Conservation (phyloP, 257 asterid genomes). For the Solanum virginianum region DNA sequence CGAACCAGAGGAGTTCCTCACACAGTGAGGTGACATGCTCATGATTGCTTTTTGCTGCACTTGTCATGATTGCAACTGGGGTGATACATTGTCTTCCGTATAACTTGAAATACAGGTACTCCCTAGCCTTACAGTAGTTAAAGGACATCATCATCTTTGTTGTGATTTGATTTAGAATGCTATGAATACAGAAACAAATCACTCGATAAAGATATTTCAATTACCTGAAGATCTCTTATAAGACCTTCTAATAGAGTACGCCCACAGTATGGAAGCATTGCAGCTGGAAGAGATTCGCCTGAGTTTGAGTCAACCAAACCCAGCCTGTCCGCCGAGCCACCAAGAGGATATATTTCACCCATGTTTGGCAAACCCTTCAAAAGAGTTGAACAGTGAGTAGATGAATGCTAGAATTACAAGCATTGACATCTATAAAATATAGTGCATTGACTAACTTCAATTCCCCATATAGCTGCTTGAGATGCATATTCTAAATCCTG, state of each 20-base stretch:
- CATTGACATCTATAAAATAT: neutral
- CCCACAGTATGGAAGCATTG: slow-evolving; percentile 98
- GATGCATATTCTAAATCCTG: slow-evolving; percentile 72
- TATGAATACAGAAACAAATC: neutral
- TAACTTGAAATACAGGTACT: slow-evolving; percentile 89
- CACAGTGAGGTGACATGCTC: slow-evolving; percentile 58
- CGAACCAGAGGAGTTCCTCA: slow-evolving; percentile 77
- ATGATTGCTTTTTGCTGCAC: slow-evolving; percentile 87
- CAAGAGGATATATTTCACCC: slow-evolving; percentile 98
- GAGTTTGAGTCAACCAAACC: slow-evolving; percentile 80
- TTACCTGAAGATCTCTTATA: slow-evolving; percentile 97
- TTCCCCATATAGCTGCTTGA: slow-evolving; percentile 93
- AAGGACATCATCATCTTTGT: slow-evolving; percentile 16
- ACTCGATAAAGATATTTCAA: neutral
- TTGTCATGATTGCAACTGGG: slow-evolving; percentile 98
- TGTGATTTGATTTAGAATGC: neutral
- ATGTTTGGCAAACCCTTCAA: slow-evolving; percentile 95
- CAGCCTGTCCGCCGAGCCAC: slow-evolving; percentile 98
- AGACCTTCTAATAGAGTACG: slow-evolving; percentile 92
- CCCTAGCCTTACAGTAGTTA: slow-evolving; percentile 70
- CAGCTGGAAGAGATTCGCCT: slow-evolving; percentile 98
- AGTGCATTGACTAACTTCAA: slow-evolving; percentile 57
- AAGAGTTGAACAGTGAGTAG: slow-evolving; percentile 21
- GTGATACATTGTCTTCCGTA: slow-evolving; percentile 83
- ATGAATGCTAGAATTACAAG: slow-evolving; percentile 5